These are phyloP conservation scores for Imleria badia DNA, from an alignment of 768 basidiomycete species.

Conservation along the genomic window DNA sequence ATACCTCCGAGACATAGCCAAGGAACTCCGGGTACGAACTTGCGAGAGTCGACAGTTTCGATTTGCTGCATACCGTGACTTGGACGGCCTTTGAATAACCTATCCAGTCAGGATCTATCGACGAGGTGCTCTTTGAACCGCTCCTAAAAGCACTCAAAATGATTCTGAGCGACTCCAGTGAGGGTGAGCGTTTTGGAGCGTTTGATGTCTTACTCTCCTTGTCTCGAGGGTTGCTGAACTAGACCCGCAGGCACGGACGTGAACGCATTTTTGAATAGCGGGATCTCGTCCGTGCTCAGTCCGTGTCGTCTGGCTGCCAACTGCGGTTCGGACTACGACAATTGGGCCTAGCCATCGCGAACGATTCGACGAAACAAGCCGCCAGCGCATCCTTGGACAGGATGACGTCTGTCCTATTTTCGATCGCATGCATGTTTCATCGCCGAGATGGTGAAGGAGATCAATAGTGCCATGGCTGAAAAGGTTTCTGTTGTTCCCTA, in stretches of 20 bases:
- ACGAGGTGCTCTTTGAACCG: slow-evolving; percentile 55
- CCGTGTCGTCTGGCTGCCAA: slow-evolving; percentile 82
- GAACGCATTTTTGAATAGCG: slow-evolving; percentile 54
- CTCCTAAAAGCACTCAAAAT: slow-evolving; percentile 65
- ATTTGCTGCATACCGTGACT: slow-evolving; percentile 71
- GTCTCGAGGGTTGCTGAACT: neutral
- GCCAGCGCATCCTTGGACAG: slow-evolving; percentile 67
- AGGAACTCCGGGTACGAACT: slow-evolving; percentile 53
- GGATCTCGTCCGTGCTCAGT: slow-evolving; percentile 65
- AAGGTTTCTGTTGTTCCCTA: slow-evolving; percentile 45
- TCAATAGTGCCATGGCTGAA: slow-evolving; percentile 60
- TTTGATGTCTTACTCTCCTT: neutral
- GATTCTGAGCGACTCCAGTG: slow-evolving; percentile 62
- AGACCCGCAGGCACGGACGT: slow-evolving; percentile 37
- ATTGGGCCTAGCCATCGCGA: slow-evolving; percentile 64
- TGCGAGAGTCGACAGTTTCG: slow-evolving; percentile 70
- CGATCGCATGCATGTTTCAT: slow-evolving; percentile 78
- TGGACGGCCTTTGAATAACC: slow-evolving; percentile 71
- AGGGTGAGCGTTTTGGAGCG: slow-evolving; percentile 55
- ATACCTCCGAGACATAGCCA: slow-evolving; percentile 48
- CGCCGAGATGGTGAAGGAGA: slow-evolving; percentile 76
- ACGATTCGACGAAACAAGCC: slow-evolving; percentile 47
- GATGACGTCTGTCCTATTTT: slow-evolving; percentile 65
- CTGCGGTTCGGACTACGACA: slow-evolving; percentile 75
- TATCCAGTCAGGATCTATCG: slow-evolving; percentile 47